Percentiles rank a stretch among this genome's conserved stretches.
Conservation (phyloP, 768 basidiomycete species). For the Amanita muscaria region DNA sequence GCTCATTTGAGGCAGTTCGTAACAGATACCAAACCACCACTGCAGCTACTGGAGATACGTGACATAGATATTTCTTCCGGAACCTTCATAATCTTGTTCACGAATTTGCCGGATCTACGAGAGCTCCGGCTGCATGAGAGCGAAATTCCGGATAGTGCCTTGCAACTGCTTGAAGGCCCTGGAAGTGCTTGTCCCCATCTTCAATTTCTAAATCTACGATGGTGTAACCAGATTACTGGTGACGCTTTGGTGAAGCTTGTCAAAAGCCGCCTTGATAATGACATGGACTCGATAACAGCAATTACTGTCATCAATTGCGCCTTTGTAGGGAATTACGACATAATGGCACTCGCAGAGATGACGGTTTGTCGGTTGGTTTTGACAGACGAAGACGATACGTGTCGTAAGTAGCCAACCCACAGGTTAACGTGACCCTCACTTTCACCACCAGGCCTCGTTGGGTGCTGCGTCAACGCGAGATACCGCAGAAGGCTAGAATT, state of each 20-base stretch:
- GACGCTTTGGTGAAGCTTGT: conserved; percentile 42
- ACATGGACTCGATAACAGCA: conserved; percentile 27
- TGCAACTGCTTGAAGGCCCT: conserved; percentile 30
- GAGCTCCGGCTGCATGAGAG: conserved; percentile 50
- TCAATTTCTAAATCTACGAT: conserved; percentile 42
- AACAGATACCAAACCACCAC: conserved; percentile 19
- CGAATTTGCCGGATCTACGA: conserved; percentile 29
- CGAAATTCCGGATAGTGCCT: conserved; percentile 41
- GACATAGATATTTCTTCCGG: conserved; percentile 36
- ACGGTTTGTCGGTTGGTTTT: conserved; percentile 40
- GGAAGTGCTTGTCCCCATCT: conserved; percentile 39
- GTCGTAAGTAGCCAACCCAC: conserved; percentile 33
- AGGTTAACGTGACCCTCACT: conserved; percentile 4
- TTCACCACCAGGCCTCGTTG: conserved; percentile 26
- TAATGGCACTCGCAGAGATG: conserved; percentile 38
- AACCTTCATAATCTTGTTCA: conserved; percentile 24
- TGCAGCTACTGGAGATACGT: conserved; percentile 38
- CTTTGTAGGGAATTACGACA: conserved; percentile 44
- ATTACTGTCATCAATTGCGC: conserved; percentile 50
- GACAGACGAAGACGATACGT: conserved; percentile 36
- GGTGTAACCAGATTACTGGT: conserved; percentile 50
- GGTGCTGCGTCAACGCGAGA: conserved; percentile 47
- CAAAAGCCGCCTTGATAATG: conserved; percentile 22
- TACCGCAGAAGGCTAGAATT: conserved; percentile 44
- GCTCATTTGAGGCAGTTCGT: conserved; percentile 19